Conservation (phyloP, 73 alveolate genomes). For the Tetrahymena thermophila region DNA sequence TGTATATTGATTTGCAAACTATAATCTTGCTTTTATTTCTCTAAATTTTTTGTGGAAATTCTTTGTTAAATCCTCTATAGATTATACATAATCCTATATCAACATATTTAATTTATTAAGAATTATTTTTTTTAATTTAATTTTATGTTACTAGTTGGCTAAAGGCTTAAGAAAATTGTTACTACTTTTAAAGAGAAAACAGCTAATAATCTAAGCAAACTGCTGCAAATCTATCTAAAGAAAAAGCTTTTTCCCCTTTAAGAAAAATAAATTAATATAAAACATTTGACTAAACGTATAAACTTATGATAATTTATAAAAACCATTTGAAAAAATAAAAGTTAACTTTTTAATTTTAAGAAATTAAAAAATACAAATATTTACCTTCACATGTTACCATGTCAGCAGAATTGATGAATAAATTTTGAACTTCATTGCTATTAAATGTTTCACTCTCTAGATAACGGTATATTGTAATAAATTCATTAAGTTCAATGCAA, state of each 20-base stretch:
- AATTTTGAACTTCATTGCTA: not conserved
- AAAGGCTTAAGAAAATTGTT: not conserved
- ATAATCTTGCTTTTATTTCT: not conserved
- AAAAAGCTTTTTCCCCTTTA: not conserved
- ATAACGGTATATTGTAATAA: not conserved
- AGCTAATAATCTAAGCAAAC: not conserved
- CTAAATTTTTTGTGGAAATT: not conserved
- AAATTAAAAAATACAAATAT: not conserved
- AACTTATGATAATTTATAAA: too few relatives aligned
- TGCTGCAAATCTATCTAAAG: not conserved
- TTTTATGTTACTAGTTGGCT: not conserved
- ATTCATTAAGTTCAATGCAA: not conserved
- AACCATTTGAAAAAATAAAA: not conserved
- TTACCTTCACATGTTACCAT: not conserved
- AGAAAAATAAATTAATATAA: not conserved
- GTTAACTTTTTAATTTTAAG: too few relatives aligned
- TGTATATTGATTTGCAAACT: not conserved
- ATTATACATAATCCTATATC: not conserved
- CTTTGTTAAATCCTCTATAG: not conserved
- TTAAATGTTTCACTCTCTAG: not conserved
- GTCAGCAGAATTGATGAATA: not conserved
- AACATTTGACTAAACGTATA: too few relatives aligned
- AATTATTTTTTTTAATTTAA: not conserved
- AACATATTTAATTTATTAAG: not conserved
- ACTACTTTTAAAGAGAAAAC: not conserved